Evolutionary conservation across 2,329 filamentous ascomycete species (phyloP).

Genomic region (Endoconidiophora polonica): DNA sequence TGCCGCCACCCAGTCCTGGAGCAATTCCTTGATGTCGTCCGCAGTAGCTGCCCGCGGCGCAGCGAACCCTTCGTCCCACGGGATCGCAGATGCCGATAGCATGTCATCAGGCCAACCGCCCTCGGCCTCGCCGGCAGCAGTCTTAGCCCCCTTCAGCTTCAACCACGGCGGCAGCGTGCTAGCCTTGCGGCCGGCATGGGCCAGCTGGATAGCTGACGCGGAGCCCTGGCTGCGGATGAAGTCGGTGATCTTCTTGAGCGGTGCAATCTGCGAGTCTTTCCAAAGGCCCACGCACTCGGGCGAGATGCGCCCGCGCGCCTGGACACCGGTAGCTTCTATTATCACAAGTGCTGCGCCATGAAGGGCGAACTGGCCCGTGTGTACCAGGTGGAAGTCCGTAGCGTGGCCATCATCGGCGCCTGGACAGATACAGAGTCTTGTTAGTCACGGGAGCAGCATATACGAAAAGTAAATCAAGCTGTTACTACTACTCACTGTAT

Average conservation of each 20-base stretch:
- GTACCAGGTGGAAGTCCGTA: slow-evolving; percentile 68
- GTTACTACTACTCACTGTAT: slow-evolving; percentile 10
- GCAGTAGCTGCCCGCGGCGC: slow-evolving; percentile 50
- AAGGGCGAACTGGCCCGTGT: slow-evolving; percentile 62
- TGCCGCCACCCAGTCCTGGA: slow-evolving; percentile 42
- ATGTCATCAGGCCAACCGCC: slow-evolving; percentile 43
- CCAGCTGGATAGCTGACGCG: slow-evolving; percentile 64
- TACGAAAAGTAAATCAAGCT: neutral
- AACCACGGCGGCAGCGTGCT: slow-evolving; percentile 49
- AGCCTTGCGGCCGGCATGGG: slow-evolving; percentile 60
- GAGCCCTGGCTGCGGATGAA: slow-evolving; percentile 67
- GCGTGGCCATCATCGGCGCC: slow-evolving; percentile 46
- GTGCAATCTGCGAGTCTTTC: slow-evolving; percentile 66
- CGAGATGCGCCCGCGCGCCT: slow-evolving; percentile 64
- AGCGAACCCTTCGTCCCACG: slow-evolving; percentile 45
- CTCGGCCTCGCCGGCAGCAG: slow-evolving; percentile 33
- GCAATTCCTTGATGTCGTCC: slow-evolving; percentile 49
- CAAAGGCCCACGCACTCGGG: slow-evolving; percentile 68
- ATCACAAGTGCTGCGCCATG: slow-evolving; percentile 59
- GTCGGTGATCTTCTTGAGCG: slow-evolving; percentile 53
- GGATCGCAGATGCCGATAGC: slow-evolving; percentile 31
- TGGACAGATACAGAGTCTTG: slow-evolving; percentile 17
- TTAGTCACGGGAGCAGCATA: neutral
- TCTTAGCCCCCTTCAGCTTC: slow-evolving; percentile 26
- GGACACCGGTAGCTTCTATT: slow-evolving; percentile 63